phyloP scores from a whole-genome alignment of 2,329 filamentous ascomycete genomes.

The Aureobasidium sp. region DNA sequence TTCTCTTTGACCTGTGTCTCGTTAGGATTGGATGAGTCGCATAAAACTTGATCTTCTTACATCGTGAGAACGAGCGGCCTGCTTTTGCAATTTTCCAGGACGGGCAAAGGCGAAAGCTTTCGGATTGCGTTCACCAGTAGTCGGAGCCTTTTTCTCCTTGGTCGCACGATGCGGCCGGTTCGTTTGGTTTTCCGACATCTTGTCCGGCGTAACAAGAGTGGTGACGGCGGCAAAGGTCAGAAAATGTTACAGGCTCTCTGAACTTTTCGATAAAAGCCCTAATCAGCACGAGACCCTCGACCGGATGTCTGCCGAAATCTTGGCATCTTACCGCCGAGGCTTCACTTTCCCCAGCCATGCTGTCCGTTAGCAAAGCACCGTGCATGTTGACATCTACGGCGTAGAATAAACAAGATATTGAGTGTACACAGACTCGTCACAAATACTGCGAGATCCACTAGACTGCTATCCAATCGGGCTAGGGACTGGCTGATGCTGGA shows the following conservation, averaged over 20 bases:
- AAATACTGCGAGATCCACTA: neutral
- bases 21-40: neutral
- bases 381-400: neutral
- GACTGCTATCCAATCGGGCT: neutral
- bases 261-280: constrained; percentile 6
- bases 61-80: constrained; percentile 66
- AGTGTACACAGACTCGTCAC: neutral
- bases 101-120: constrained; percentile 84
- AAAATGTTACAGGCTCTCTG: constrained; percentile 10
- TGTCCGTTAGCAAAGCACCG: neutral
- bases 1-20: constrained; percentile 78
- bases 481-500: neutral
- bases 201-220: constrained; percentile 2
- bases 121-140: constrained; percentile 62
- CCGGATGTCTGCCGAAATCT: neutral
- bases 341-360: neutral
- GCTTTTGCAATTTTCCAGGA: constrained; percentile 71
- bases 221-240: constrained; percentile 6
- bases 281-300: neutral
- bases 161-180: constrained; percentile 79
- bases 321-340: constrained; percentile 12
- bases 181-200: constrained; percentile 53
- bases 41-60: constrained; percentile 36
- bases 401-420: neutral
- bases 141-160: constrained; percentile 77